A percentile compares a stretch with the other conserved stretches of the same genome.
phyloP scores from a whole-genome alignment of 2,329 filamentous ascomycete species.

The Neonectria sp. region DNA sequence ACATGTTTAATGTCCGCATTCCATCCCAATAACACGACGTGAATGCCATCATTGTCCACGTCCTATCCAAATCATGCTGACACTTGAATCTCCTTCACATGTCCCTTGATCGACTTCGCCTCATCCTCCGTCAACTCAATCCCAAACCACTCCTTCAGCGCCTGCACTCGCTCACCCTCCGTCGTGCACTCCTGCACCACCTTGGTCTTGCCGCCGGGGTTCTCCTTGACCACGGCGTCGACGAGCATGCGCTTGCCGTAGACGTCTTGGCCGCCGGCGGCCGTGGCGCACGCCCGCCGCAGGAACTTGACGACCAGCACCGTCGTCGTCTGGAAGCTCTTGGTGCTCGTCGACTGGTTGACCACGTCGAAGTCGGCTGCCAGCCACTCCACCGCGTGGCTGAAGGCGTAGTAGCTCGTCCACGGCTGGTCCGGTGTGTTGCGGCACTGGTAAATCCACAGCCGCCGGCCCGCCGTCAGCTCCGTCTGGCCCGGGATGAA shows the following conservation, averaged over 20 bases:
- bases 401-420: slow-evolving; percentile 76
- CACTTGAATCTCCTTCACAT: slow-evolving; percentile 60
- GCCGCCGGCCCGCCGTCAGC: slow-evolving; percentile 55
- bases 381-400: slow-evolving; percentile 72
- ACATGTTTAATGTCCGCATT: background rate
- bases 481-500: slow-evolving; percentile 63
- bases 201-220: slow-evolving; percentile 64
- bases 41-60: background rate
- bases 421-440: slow-evolving; percentile 65
- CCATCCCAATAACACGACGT: background rate
- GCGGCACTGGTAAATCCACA: slow-evolving; percentile 77
- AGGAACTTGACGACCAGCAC: slow-evolving; percentile 71
- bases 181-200: slow-evolving; percentile 62
- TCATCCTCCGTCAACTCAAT: slow-evolving; percentile 67
- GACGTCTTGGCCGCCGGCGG: slow-evolving; percentile 61
- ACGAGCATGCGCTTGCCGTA: slow-evolving; percentile 69
- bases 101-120: slow-evolving; percentile 63
- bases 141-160: slow-evolving; percentile 66
- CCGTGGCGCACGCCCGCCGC: slow-evolving; percentile 55
- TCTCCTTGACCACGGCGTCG: slow-evolving; percentile 67
- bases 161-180: slow-evolving; percentile 69
- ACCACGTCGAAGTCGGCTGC: slow-evolving; percentile 73
- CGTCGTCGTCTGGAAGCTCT: slow-evolving; percentile 68
- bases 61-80: slow-evolving; percentile 31
- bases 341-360: slow-evolving; percentile 70